Evolutionary conservation across 352 stramenopile species (phyloP).

Genomic region (Pythium pyrilobum): DNA sequence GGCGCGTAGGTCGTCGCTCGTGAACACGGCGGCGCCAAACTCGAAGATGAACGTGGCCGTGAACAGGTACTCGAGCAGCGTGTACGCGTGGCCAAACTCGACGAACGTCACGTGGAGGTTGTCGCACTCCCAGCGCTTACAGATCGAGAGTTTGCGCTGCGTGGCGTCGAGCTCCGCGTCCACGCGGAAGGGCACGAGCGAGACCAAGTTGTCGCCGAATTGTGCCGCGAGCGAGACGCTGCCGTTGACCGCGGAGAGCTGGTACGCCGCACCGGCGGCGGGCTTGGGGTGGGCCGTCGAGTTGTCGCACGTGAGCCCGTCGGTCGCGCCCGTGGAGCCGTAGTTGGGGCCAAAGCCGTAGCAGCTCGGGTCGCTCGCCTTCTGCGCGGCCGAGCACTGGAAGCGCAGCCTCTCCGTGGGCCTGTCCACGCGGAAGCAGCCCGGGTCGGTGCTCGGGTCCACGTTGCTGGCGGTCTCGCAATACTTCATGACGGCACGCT

Average conservation of each 20-base stretch:
- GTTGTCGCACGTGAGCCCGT: slow-evolving; percentile 49
- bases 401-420: slow-evolving; percentile 38
- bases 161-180: slow-evolving; percentile 31
- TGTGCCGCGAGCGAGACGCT: slow-evolving; percentile 22
- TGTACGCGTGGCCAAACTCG: slow-evolving; percentile 51
- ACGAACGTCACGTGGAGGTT: slow-evolving; percentile 69
- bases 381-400: slow-evolving; percentile 35
- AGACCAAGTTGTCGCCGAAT: neutral
- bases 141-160: slow-evolving; percentile 44
- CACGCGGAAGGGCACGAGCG: slow-evolving; percentile 42
- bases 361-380: slow-evolving; percentile 32
- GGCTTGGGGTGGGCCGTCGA: slow-evolving; percentile 13
- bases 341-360: slow-evolving; percentile 57
- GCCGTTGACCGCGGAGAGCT: slow-evolving; percentile 15
- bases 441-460: slow-evolving; percentile 38
- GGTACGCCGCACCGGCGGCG: neutral
- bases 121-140: slow-evolving; percentile 75
- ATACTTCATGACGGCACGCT: slow-evolving; percentile 49
- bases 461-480: slow-evolving; percentile 27
- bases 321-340: slow-evolving; percentile 19
- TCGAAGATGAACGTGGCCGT: slow-evolving; percentile 61
- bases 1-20: slow-evolving; percentile 29
- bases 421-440: slow-evolving; percentile 47
- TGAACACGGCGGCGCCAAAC: slow-evolving; percentile 31
- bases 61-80: slow-evolving; percentile 62